These are phyloP conservation scores for Daldinia sp. DNA, from an alignment of 2,329 filamentous ascomycete genomes.

Conservation along the genomic window DNA sequence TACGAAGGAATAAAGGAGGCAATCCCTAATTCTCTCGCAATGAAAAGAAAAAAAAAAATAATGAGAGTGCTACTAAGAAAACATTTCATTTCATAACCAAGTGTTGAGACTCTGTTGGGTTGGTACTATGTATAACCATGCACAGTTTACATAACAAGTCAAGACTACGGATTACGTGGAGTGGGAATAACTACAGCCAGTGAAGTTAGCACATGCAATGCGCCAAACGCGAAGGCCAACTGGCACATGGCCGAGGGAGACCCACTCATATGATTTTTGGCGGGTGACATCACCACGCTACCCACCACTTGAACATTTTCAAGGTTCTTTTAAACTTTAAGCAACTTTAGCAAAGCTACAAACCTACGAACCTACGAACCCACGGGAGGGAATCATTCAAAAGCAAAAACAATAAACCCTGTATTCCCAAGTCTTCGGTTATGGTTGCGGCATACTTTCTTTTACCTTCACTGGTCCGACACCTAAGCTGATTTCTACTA, in stretches of 20 bases:
- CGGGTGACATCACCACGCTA: constrained; percentile 41
- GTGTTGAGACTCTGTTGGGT: too few species aligned
- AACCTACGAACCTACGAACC: neutral
- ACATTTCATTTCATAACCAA: too few species aligned
- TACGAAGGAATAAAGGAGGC: neutral
- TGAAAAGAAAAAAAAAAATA: too few species aligned
- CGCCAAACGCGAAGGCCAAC: constrained; percentile 34
- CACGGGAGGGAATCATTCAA: neutral
- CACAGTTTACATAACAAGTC: too few species aligned
- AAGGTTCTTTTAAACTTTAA: constrained; percentile 2
- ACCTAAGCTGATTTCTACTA: neutral
- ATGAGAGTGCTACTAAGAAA: neutral
- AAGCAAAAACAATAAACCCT: neutral
- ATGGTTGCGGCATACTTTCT: constrained; percentile 9
- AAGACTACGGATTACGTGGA: too few species aligned
- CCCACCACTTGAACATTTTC: constrained; percentile 22
- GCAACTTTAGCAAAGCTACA: constrained; percentile 11
- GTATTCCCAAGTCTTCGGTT: constrained; percentile 18
- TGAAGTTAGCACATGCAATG: constrained; percentile 28
- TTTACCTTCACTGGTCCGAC: constrained; percentile 5
- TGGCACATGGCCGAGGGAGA: constrained; percentile 33
- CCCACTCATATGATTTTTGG: constrained; percentile 28
- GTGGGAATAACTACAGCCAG: too few species aligned
- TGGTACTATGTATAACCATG: too few species aligned
- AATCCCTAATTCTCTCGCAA: neutral